Conservation (phyloP, 306 rosid species). For the Lathyrus oleraceus region DNA sequence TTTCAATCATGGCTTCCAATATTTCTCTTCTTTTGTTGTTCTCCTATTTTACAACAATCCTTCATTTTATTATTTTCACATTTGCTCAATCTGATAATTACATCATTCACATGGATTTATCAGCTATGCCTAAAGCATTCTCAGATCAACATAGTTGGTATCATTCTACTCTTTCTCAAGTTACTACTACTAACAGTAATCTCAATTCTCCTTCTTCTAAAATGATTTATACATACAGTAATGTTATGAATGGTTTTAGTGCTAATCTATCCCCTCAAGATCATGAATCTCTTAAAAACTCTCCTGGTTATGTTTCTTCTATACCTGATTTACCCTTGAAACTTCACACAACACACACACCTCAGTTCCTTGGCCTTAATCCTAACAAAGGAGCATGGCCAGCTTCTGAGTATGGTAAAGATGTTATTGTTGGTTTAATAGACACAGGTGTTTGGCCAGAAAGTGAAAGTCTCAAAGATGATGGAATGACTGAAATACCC, state of each 20-base stretch:
- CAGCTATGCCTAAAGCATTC: constrained; percentile 73
- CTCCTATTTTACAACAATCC: not conserved
- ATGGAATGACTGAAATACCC: constrained; percentile 53
- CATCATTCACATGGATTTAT: constrained; percentile 71
- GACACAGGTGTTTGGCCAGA: constrained; percentile 89
- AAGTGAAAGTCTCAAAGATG: constrained; percentile 60
- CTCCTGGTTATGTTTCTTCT: constrained; percentile 57
- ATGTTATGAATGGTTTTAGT: constrained; percentile 72
- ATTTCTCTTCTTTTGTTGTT: constrained; percentile 4
- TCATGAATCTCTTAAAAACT: constrained; percentile 51
- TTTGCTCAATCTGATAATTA: constrained; percentile 48
- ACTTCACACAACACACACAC: constrained; percentile 66
- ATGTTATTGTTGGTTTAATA: constrained; percentile 68
- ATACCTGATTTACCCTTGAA: constrained; percentile 39
- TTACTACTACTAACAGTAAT: not conserved
- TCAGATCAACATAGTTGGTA: constrained; percentile 61
- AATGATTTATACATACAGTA: constrained; percentile 55
- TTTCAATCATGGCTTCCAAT: constrained; percentile 30
- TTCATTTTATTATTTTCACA: not conserved
- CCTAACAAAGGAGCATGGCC: constrained; percentile 55
- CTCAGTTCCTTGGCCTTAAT: constrained; percentile 63
- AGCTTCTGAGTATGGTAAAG: constrained; percentile 49
- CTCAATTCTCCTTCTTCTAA: constrained; percentile 28
- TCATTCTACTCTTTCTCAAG: constrained; percentile 42
- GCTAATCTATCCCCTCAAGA: constrained; percentile 59